Base-by-base conservation (phyloP, 2,329 filamentous ascomycete species). In the Tetracladium maxilliforme region DNA sequence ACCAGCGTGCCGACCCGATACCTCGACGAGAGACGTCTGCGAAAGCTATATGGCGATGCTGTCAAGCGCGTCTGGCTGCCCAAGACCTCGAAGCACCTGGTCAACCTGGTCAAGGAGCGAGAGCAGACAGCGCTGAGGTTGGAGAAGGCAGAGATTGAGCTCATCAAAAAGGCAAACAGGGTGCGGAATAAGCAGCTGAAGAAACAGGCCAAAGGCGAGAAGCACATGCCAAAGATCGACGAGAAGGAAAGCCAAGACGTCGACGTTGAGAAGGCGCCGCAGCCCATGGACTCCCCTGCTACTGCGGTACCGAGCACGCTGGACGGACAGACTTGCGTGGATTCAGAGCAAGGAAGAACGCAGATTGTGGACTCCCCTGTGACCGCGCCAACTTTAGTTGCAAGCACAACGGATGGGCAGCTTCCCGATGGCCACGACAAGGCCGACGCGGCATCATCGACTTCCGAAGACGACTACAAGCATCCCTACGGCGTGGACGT, bases 11-110 rank as follows among this genome's bases (percentile, higher is more conserved):
- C 72, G 1, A 44, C 60, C 22, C 58, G 67, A 11, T 70, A 71
- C 30, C 54, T 74, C 21, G 55, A 67, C 32, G 59, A 70, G 39
- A 47, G 51, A 22, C 72, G 65, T 40, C 54, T 75, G 26, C 56
- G 63, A 7, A 51, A 51, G 14, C 64, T 74, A 43, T 74, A 76
- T 33, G 70, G 71, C 10, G 50, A 64, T 13, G 59, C 64, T 28
- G 65, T 76, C 12, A 67, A 70, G 38, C 68, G 69, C 33, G 51
- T 75, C 14, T 79, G 72, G 72, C 53, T 76, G 15, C 61, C 62
- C 3, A 67, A 62, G 4, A 64, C 74, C 33, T 63, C 58, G 6
- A 58, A 63, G 21, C 60, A 73, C 23, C 47, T 79, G 10, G 58
- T 69, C 27, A 58, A 72, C 2, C 55, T 69, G 33, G 70, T 76